phyloP scores from a whole-genome alignment of 2,329 filamentous ascomycete genomes.

The Diaporthe ilicicola region DNA sequence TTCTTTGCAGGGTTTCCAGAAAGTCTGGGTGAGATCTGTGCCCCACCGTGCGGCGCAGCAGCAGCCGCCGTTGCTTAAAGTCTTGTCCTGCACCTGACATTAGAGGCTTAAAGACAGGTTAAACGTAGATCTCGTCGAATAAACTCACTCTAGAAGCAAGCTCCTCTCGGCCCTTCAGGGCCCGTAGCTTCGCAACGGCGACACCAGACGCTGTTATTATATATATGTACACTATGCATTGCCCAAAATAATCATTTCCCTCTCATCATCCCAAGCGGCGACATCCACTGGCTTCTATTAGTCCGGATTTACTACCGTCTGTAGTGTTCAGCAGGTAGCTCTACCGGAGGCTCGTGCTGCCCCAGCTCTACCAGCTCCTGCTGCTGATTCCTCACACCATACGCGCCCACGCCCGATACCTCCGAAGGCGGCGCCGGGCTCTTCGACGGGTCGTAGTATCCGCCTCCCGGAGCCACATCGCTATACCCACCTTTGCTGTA shows the following conservation, averaged over 20 bases:
- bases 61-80: background rate
- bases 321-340: slow-evolving; percentile 17
- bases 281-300: background rate
- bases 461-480: background rate
- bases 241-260: background rate
- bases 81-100: background rate
- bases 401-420: slow-evolving; percentile 3
- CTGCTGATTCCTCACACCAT: slow-evolving; percentile 6
- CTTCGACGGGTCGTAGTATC: slow-evolving; percentile 4
- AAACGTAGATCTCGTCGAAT: background rate
- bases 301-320: background rate
- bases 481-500: slow-evolving; percentile 1
- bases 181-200: background rate
- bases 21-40: background rate
- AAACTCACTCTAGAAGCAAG: background rate
- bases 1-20: background rate
- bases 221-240: background rate
- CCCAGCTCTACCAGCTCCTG: slow-evolving; percentile 16
- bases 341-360: background rate
- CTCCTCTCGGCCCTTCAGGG: too few species aligned
- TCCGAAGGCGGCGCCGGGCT: slow-evolving; percentile 10
- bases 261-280: too few species aligned
- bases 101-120: background rate
- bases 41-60: background rate
- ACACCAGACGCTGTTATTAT: background rate